Base-by-base conservation (phyloP, 495 filamentous ascomycete genomes). In the Tuber melanosporum region DNA sequence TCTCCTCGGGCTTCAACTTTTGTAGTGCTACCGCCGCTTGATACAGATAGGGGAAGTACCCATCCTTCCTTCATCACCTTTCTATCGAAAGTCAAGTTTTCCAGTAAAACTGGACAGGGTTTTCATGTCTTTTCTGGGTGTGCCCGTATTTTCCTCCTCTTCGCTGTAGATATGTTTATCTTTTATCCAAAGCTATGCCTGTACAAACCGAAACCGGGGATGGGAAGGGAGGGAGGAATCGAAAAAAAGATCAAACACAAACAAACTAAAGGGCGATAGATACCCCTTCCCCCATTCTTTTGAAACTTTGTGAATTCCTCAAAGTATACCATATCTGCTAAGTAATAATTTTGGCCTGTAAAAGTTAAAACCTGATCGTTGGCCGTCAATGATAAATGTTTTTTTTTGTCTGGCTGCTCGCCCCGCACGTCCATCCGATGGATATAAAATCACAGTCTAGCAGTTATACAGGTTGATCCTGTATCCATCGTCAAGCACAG, bases 1-100 rank as follows among this genome's bases (percentile, higher is more conserved):
- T 99, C 74, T 95, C 81, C n/a, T 82, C 80, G 12, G 81, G 81
- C 62, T 80, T 80, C 47, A 70, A 69, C 26, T 62, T 66, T 36
- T 49, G 32, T 26, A 36, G 22, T 41, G n/a, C 43, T 42, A 17
- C 73, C 73, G 42, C 42, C 26, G 19, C 44, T 36, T 42, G 22
- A 32, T 74, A 19, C 17, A 41, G 12, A n/a, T 8, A 71, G 46
- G 32, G 15, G n/a, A 42, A 19, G n/a, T 72, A 36, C 57, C 14
- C 57, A 66, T 36, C 57, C 36, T 36, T 32, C n/a, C 15, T 36
- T 32, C 57, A 22, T 57, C 8, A 3, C 49, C 22, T 20, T 32
- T n/a, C 26, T 36, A 66, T 26, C n/a, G 17, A 66, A 17, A 36
- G 57, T 5, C 26, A 66, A 62, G n/a, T 32, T 36, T 66, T 17